Base-by-base conservation (phyloP, 2,329 filamentous ascomycete species). In the Beauveria sp. region DNA sequence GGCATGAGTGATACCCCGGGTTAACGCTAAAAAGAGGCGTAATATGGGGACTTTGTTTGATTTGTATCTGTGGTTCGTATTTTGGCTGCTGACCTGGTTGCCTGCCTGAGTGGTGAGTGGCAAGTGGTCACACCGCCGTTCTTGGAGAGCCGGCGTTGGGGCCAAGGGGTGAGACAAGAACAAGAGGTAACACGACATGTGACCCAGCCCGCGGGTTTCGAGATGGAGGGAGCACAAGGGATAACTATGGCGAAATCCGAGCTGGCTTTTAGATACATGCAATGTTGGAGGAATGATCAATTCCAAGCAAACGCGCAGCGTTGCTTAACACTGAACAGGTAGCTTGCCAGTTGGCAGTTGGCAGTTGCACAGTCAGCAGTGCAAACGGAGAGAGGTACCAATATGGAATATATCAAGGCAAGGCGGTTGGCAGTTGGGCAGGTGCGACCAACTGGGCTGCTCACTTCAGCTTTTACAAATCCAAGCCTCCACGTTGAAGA, bases 81-180 rank as follows among this genome's bases (percentile, higher is more conserved):
- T 45, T 43, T 58, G 56, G 56, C 34, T 58, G 46, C 56, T 51
- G 46, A 45, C 56, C 47, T 18, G n/a, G 40, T 9, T 38, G 54
- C 34, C 34, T 38, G 34, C 34, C 34, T 38, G 34, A 16, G 34
- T 38, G 34, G 34, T 38, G 34, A 16, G 34, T 38, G 34, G 34
- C 34, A 38, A 6, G 20, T 6, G 22, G 56, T 43, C 56, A 58
- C 56, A 58, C 56, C 56, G 56, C 56, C 47, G 46, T 58, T 58
- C 24, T 58, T 50, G 18, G 34, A 10, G 34, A 8, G 30, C 30
- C 24, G 34, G 22, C 22, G 3, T 24, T 24, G 22, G 22, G 22
- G 22, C 22, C 22, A 24, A 30, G 18, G 8, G 5, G 34, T 51
- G 56, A 58, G 56, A 58, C 56, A 58, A 34, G 30, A 38, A 20